Percentiles rank a stretch among this genome's conserved stretches.
These are phyloP conservation scores for Neurospora tetrasperma DNA, from an alignment of 495 filamentous ascomycete species.

Conservation along the genomic window DNA sequence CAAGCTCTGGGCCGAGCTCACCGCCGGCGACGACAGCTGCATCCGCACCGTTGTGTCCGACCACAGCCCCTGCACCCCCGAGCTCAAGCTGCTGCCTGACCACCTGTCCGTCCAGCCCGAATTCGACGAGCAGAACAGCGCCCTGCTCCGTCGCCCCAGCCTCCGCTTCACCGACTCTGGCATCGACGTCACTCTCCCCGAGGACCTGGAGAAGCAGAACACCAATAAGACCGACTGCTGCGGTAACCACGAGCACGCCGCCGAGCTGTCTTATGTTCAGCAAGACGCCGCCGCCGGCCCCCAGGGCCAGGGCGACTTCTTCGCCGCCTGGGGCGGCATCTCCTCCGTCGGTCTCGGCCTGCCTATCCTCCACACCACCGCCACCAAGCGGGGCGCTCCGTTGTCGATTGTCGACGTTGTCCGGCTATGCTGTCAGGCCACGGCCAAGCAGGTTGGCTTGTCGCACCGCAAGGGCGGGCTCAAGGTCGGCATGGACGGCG, in stretches of 20 bases:
- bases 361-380: conserved; percentile 80
- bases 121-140: conserved; percentile 7
- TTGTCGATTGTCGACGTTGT: conserved; percentile 64
- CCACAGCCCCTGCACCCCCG: conserved; percentile 91
- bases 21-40: conserved; percentile 53
- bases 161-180: conserved; percentile 34
- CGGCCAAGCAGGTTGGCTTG: conserved; percentile 85
- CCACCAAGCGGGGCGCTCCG: conserved; percentile 43
- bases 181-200: conserved; percentile 31
- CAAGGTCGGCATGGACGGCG: conserved; percentile 77
- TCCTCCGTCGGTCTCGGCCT: conserved; percentile 87
- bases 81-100: conserved; percentile 77
- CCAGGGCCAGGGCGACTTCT: conserved; percentile 63
- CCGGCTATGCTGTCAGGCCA: conserved; percentile 75
- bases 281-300: neutral
- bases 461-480: conserved; percentile 72
- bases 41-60: conserved; percentile 94
- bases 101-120: conserved; percentile 35
- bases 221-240: neutral
- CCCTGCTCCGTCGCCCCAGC: conserved; percentile 12
- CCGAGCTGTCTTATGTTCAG: neutral
- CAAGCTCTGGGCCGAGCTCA: conserved; percentile 75
- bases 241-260: neutral
- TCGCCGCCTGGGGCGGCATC: conserved; percentile 92
- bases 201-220: conserved; percentile 3